Percentiles rank a stretch among this genome's conserved stretches.
These are phyloP conservation scores for Pseudogymnoascus sp. DNA, from an alignment of 2,329 filamentous ascomycete species.

Conservation along the genomic window DNA sequence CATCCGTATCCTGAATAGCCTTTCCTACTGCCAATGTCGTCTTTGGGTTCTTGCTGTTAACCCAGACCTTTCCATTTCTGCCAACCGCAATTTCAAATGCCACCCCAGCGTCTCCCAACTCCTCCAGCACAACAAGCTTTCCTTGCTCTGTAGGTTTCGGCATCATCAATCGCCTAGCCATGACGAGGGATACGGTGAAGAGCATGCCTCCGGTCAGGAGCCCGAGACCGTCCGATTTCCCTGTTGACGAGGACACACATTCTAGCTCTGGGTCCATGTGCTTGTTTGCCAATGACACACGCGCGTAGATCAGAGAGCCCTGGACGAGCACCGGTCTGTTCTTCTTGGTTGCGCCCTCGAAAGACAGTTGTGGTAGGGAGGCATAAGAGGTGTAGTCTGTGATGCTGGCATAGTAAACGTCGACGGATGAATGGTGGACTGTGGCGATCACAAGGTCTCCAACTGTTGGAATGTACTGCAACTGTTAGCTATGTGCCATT, in stretches of 20 bases:
- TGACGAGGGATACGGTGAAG: conserved; percentile 68
- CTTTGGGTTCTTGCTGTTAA: conserved; percentile 67
- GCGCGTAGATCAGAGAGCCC: conserved; percentile 81
- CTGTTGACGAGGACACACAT: conserved; percentile 77
- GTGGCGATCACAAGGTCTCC: conserved; percentile 86
- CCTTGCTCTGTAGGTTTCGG: conserved; percentile 51
- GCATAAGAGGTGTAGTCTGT: conserved; percentile 57
- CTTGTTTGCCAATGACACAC: conserved; percentile 66
- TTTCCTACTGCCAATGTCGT: conserved; percentile 70
- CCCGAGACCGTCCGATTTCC: conserved; percentile 81
- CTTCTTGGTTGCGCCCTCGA: conserved; percentile 88
- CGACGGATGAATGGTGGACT: conserved; percentile 64
- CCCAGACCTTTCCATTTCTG: conserved; percentile 87
- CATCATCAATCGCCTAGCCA: conserved; percentile 72
- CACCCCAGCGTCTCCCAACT: conserved; percentile 65
- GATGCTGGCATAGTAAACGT: conserved; percentile 73
- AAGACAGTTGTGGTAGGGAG: conserved; percentile 77
- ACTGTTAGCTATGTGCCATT: conserved; percentile 20
- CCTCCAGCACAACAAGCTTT: conserved; percentile 66
- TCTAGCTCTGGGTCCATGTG: conserved; percentile 87
- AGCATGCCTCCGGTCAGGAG: conserved; percentile 79
- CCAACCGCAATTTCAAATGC: conserved; percentile 92
- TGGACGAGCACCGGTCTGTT: conserved; percentile 68
- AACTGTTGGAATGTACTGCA: conserved; percentile 67
- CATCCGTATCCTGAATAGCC: conserved; percentile 71